Conservation (phyloP, 352 stramenopile genomes). For the Phytophthora europaea region DNA sequence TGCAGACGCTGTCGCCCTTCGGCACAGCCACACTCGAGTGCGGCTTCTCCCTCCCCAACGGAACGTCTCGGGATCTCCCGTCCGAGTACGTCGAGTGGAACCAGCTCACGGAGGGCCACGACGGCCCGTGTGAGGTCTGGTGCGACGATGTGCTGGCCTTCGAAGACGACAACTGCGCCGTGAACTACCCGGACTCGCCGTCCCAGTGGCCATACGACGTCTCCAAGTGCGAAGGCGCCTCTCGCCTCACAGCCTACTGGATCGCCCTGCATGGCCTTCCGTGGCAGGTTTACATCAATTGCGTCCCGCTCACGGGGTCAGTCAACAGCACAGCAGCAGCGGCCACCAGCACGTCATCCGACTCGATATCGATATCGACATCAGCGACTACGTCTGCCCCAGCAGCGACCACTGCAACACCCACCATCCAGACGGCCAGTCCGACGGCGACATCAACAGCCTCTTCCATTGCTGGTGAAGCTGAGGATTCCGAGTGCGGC, state of each 20-base stretch:
- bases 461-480: conserved; percentile 26
- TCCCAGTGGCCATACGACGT: conserved; percentile 33
- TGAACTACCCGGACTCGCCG: conserved; percentile 32
- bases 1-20: conserved; percentile 37
- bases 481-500: conserved; percentile 28
- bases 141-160: conserved; percentile 52
- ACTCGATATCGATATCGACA: conserved; percentile 6
- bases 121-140: conserved; percentile 64
- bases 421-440: conserved; percentile 8
- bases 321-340: conserved; percentile 15
- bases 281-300: conserved; percentile 53
- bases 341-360: conserved; percentile 12
- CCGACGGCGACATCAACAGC: not conserved
- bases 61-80: conserved; percentile 44
- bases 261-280: conserved; percentile 49
- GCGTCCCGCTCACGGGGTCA: conserved; percentile 26
- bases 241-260: conserved; percentile 44
- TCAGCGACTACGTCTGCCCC: conserved; percentile 13
- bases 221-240: conserved; percentile 27
- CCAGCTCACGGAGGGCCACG: conserved; percentile 33
- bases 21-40: conserved; percentile 45
- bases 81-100: conserved; percentile 40
- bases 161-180: conserved; percentile 53
- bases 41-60: conserved; percentile 43
- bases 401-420: conserved; percentile 16